These are phyloP conservation scores for Solanum ossicruentum DNA, from an alignment of 257 asterid species.

Conservation along the genomic window DNA sequence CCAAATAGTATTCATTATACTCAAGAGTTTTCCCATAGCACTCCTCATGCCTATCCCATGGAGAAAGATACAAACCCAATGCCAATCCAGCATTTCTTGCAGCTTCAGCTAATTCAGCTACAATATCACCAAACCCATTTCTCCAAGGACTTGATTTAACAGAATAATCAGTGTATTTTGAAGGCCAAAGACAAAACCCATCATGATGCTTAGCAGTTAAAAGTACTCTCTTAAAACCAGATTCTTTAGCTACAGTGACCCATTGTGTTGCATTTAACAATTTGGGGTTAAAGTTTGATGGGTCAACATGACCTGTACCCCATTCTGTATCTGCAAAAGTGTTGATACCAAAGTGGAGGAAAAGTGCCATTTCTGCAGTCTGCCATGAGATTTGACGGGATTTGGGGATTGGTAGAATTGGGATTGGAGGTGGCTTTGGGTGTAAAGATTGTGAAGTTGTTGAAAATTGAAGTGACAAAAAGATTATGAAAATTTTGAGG, in stretches of 20 bases:
- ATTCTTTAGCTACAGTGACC: constrained; percentile 60
- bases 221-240: constrained; percentile 56
- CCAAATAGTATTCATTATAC: constrained; percentile 80
- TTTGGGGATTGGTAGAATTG: constrained; percentile 71
- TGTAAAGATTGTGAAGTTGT: constrained; percentile 8
- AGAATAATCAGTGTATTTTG: constrained; percentile 74
- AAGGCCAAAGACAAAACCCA: constrained; percentile 96
- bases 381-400: constrained; percentile 85
- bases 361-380: constrained; percentile 76
- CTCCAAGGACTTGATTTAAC: constrained; percentile 78
- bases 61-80: constrained; percentile 89
- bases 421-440: constrained; percentile 71
- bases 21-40: constrained; percentile 64
- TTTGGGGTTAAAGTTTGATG: constrained; percentile 60
- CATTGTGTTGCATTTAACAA: constrained; percentile 74
- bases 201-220: constrained; percentile 91
- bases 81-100: constrained; percentile 48
- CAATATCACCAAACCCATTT: constrained; percentile 79
- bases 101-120: constrained; percentile 59
- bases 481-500: not conserved
- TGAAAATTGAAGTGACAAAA: not conserved
- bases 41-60: constrained; percentile 93
- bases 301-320: constrained; percentile 85
- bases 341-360: constrained; percentile 85
- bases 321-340: constrained; percentile 78